A percentile compares a stretch with the other conserved stretches of the same genome.
These are phyloP conservation scores for Macadamia tetraphylla DNA, from an alignment of 164 flowering plant genomes.

Conservation along the genomic window DNA sequence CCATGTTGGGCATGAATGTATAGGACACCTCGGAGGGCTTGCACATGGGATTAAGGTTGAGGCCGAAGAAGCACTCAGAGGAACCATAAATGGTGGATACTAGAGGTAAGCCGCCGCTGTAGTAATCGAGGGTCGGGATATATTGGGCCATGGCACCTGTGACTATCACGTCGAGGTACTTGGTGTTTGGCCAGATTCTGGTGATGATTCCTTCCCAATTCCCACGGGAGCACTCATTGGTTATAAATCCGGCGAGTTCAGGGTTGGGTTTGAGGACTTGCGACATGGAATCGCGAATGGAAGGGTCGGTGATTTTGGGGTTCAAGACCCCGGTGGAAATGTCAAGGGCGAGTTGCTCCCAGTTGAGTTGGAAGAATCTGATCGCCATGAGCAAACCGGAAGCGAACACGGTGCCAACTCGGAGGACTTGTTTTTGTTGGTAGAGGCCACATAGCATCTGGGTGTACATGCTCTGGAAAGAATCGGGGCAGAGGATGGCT, in stretches of 20 bases:
- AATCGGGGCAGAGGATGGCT: slow-evolving; percentile 39
- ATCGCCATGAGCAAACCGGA: slow-evolving; percentile 43
- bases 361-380: slow-evolving; percentile 40
- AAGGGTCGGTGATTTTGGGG: slow-evolving; percentile 28
- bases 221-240: slow-evolving; percentile 23
- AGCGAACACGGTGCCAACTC: slow-evolving; percentile 43
- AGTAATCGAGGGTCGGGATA: slow-evolving; percentile 38
- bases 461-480: slow-evolving; percentile 47
- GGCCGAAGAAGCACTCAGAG: slow-evolving; percentile 41
- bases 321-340: slow-evolving; percentile 27
- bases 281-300: slow-evolving; percentile 19
- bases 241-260: slow-evolving; percentile 26
- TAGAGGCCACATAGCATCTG: slow-evolving; percentile 46
- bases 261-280: slow-evolving; percentile 22
- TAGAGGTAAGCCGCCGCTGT: slow-evolving; percentile 34
- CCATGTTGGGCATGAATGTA: slow-evolving; percentile 51
- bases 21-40: slow-evolving; percentile 35
- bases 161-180: slow-evolving; percentile 37
- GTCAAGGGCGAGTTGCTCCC: slow-evolving; percentile 27
- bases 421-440: slow-evolving; percentile 30
- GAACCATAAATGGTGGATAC: slow-evolving; percentile 46
- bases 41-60: slow-evolving; percentile 38
- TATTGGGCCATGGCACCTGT: slow-evolving; percentile 46
- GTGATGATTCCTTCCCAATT: slow-evolving; percentile 37
- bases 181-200: slow-evolving; percentile 44